These are phyloP conservation scores for Zymoseptoria brevis DNA, from an alignment of 2,329 filamentous ascomycete species.

Conservation along the genomic window DNA sequence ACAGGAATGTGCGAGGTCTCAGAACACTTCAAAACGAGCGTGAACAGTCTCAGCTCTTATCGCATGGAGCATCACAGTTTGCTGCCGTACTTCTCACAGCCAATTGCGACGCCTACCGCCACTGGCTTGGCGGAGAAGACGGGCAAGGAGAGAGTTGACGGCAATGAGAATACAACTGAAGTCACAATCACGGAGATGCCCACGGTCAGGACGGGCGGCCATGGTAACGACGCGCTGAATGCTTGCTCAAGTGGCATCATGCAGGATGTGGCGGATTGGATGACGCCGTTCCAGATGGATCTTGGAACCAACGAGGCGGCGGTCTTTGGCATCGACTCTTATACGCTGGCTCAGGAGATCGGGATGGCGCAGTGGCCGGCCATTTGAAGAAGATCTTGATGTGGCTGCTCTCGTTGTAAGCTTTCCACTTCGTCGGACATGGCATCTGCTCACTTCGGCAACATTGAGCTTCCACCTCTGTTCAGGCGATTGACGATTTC, in stretches of 20 bases:
- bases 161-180: conserved; percentile 5
- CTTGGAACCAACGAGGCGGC: conserved; percentile 3
- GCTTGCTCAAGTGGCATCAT: not conserved
- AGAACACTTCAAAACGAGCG: conserved; percentile 10
- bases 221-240: not conserved
- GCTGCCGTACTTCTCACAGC: conserved; percentile 13
- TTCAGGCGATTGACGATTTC: too few relatives aligned
- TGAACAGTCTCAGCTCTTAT: conserved; percentile 10
- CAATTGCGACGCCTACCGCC: conserved; percentile 6
- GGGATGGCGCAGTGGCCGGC: not conserved
- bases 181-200: conserved; percentile 1
- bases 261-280: conserved; percentile 11
- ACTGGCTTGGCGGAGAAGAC: not conserved
- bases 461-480: too few relatives aligned
- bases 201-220: not conserved
- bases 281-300: conserved; percentile 8
- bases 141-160: not conserved
- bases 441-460: too few relatives aligned
- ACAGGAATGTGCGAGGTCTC: conserved; percentile 15
- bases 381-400: not conserved
- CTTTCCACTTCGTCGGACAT: too few relatives aligned
- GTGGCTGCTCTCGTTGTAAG: too few relatives aligned
- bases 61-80: conserved; percentile 10
- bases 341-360: conserved; percentile 6
- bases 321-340: conserved; percentile 6